Base-by-base conservation (phyloP, 345 rosid genomes). In the Gossypioides kirkii region DNA sequence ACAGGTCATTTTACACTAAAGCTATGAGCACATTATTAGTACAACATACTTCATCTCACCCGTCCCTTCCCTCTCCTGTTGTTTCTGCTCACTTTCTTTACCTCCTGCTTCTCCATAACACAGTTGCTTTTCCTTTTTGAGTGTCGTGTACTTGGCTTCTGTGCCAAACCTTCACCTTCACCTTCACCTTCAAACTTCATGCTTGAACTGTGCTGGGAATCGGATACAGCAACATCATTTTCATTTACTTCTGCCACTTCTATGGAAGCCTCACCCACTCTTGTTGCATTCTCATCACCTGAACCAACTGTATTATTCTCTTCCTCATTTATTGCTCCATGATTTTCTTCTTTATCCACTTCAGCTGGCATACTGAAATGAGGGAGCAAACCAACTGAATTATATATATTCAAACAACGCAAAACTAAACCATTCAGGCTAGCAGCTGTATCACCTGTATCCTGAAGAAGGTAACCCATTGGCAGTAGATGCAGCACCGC, bases 401-500 rank as follows among this genome's bases (percentile, higher is more conserved):
- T n/a, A 32, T 32, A 32, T 32, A 32, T 32, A 23, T 13, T 32
- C 16, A 23, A 36, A 60, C 36, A 14, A 26, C 25, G 11, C 17
- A 6, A 49, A 67, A 22, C 43, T 1, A 25, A 43, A 69, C 25
- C 28, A 64, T 45, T 43, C 11, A 16, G 71, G 41, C 50, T 18
- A 58, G 77, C 61, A 43, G 16, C 32, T 26, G 47, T 61, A 23
- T 82, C 71, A 91, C 95, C 92, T 77, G 45, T 75, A 82, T 73
- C 80, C 85, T 38, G 82, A 77, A 82, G 87, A 74, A n/a, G 84
- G 87, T 68, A 80, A 77, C 76, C 94, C 91, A 65, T 87, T 87
- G 16, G 78, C 72, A 81, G 79, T 47, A 63, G 75, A 68, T 52
- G 70, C 32, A 73, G 18, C 70, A 73, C 76, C 82, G 3, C 69